Conservation (phyloP, 2,329 filamentous ascomycete genomes). For the Immersiporthe knoxdaviesiana region DNA sequence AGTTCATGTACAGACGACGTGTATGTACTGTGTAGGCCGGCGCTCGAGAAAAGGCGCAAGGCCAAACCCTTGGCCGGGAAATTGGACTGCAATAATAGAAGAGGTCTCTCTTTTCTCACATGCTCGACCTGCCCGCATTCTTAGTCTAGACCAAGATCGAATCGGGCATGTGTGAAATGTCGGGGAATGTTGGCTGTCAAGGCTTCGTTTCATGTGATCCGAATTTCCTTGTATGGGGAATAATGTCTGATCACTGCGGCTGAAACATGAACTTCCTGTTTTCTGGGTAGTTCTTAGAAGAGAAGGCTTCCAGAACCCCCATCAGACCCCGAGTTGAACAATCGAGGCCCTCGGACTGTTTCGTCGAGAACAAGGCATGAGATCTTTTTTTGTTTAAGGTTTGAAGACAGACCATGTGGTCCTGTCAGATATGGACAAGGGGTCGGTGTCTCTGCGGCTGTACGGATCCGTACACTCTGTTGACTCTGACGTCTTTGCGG, state of each 20-base stretch:
- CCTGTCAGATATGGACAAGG: not conserved
- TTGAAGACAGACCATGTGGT: not conserved
- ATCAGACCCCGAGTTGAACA: constrained; percentile 5
- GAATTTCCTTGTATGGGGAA: constrained; percentile 13
- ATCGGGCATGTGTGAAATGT: constrained; percentile 6
- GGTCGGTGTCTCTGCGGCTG: not conserved
- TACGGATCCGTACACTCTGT: no score
- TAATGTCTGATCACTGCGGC: constrained; percentile 27
- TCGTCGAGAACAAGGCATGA: not conserved
- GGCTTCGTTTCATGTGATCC: constrained; percentile 23
- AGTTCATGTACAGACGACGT: no score
- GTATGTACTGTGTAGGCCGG: not conserved
- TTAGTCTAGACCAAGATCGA: not conserved
- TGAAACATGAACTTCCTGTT: constrained; percentile 22
- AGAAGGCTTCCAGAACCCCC: constrained; percentile 21
- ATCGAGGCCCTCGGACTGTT: not conserved
- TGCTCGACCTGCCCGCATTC: not conserved
- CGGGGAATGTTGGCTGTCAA: constrained; percentile 8
- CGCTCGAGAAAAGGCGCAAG: no score
- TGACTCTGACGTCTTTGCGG: not conserved
- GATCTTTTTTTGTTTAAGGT: not conserved
- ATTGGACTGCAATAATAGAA: not conserved
- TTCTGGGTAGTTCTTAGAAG: not conserved
- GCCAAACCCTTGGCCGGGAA: not conserved
- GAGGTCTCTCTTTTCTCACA: not conserved